Percentiles rank a stretch among this genome's conserved stretches.
Evolutionary conservation across 2,329 filamentous ascomycete genomes (phyloP).

Genomic region (Bipolaris bicolor): DNA sequence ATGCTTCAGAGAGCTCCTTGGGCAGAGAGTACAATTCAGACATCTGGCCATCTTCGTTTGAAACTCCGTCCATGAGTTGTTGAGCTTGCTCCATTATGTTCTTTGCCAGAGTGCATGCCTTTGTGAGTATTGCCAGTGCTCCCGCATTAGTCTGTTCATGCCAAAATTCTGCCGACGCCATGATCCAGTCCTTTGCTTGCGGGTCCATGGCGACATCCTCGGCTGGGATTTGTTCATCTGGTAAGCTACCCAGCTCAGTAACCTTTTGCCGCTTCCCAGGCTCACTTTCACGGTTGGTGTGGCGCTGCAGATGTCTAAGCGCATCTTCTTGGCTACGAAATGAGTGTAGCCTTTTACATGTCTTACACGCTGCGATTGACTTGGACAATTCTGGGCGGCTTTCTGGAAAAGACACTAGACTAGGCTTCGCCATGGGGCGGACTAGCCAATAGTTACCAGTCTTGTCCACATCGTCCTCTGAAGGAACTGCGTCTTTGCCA

Average conservation of each 20-base stretch:
- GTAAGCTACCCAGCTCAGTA: background rate
- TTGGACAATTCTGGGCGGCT: conserved; percentile 16
- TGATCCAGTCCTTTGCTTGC: conserved; percentile 31
- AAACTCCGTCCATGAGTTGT: conserved; percentile 37
- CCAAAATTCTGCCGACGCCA: conserved; percentile 24
- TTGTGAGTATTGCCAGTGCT: conserved; percentile 21
- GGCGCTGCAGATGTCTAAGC: conserved; percentile 29
- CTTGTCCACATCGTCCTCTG: conserved; percentile 2
- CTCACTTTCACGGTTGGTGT: conserved; percentile 10
- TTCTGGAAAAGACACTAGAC: conserved; percentile 15
- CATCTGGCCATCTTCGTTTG: conserved; percentile 31
- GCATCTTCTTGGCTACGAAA: conserved; percentile 27
- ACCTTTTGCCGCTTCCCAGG: background rate
- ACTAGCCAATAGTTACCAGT: conserved; percentile 23
- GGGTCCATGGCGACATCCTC: background rate
- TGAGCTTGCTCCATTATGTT: conserved; percentile 19
- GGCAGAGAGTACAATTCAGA: conserved; percentile 37
- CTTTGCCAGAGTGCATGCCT: conserved; percentile 18
- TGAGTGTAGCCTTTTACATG: conserved; percentile 17
- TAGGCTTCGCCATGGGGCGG: conserved; percentile 14
- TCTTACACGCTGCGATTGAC: conserved; percentile 24
- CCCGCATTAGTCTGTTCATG: conserved; percentile 30
- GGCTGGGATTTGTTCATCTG: background rate
- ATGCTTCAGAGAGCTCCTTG: conserved; percentile 26
- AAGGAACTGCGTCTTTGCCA: conserved; percentile 13